Evolutionary conservation across 2,329 filamentous ascomycete genomes (phyloP), one percentile per base, ranked within the genome.

Genomic region (Nannizzia gypsea): DNA sequence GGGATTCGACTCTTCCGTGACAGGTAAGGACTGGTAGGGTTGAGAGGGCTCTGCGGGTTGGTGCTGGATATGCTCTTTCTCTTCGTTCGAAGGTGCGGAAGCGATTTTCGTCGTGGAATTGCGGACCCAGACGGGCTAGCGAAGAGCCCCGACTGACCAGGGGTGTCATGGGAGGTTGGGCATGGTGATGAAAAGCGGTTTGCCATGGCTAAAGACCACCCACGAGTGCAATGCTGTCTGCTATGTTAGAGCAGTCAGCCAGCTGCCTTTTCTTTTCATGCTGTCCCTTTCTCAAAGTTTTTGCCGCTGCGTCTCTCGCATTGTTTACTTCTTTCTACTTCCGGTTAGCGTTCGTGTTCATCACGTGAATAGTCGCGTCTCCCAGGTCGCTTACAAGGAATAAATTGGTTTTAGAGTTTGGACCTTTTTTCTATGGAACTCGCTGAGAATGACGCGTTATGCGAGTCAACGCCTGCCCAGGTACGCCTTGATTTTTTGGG

Each of bases 121-220:
- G 72, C 72, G 22, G 70, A 68, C 65, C 73, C 72, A 52, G 70
- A 72, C 2, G 69, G 63, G 13, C 73, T 72, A 3, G 69, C 74
- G 11, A 67, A 69, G 20, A 75, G 63, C 8, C 72, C 72, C 4
- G 73, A 76, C 46, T 72, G 67, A 46, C 73, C 73, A 59, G 76
- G 69, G 5, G 72, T 75, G 59, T 76, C 74, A 64, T 76, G 74
- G 56, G 73, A 69, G 5, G 72, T 74, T 20, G 67, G 71, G 54
- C 72, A 73, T 1, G 72, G 71, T 52, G 72, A 74, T 36, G 67
- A 69, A 62, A 67, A 70, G 58, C 72, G 69, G 50, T 54, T 54
- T 11, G 50, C 50, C 50, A 54, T 54, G 50, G 46, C 11, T 54
- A 5, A 9, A 15, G 50, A 5, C 13, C 11, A 13, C 4, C 11